These are phyloP conservation scores for Neopestalotiopsis sp. DNA, from an alignment of 2,329 filamentous ascomycete genomes.

Conservation along the genomic window DNA sequence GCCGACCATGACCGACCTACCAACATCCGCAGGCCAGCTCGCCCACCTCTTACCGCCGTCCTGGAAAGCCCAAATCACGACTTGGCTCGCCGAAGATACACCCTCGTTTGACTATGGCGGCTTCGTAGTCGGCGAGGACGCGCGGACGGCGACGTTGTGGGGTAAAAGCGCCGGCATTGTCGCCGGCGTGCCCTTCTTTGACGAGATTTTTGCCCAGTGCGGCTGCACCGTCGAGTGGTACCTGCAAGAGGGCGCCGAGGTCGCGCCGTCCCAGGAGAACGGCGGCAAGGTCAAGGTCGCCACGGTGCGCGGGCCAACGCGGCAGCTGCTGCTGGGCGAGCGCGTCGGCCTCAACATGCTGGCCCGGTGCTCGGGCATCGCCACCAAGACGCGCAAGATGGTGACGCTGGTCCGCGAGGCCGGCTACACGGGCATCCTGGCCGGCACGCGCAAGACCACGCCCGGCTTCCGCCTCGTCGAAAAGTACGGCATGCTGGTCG, in stretches of 20 bases:
- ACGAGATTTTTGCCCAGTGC: conserved; percentile 89
- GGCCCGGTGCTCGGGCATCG: conserved; percentile 89
- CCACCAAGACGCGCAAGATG: conserved; percentile 67
- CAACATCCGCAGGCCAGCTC: conserved; percentile 10
- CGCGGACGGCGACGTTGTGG: conserved; percentile 69
- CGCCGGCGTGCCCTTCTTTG: conserved; percentile 92
- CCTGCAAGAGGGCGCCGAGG: conserved; percentile 72
- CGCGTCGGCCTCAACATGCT: conserved; percentile 90
- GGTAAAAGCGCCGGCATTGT: conserved; percentile 79
- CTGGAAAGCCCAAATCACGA: conserved; percentile 79
- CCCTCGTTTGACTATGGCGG: conserved; percentile 97
- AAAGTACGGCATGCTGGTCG: conserved; percentile 97
- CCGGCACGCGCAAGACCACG: conserved; percentile 95
- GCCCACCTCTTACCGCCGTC: conserved; percentile 78
- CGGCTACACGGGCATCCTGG: conserved; percentile 84
- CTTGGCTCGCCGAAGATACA: conserved; percentile 95
- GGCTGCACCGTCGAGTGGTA: conserved; percentile 94
- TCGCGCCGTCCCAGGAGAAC: conserved; percentile 64
- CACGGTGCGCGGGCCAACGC: conserved; percentile 83
- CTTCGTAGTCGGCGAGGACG: conserved; percentile 84
- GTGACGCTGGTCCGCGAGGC: conserved; percentile 61
- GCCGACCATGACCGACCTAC: conserved; percentile 13
- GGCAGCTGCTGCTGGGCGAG: conserved; percentile 85
- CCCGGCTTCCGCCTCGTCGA: conserved; percentile 94
- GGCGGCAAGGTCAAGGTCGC: conserved; percentile 68